Percentiles rank a stretch among this genome's conserved stretches.
phyloP scores from a whole-genome alignment of 257 asterid species.

The Ilex aquifolium region DNA sequence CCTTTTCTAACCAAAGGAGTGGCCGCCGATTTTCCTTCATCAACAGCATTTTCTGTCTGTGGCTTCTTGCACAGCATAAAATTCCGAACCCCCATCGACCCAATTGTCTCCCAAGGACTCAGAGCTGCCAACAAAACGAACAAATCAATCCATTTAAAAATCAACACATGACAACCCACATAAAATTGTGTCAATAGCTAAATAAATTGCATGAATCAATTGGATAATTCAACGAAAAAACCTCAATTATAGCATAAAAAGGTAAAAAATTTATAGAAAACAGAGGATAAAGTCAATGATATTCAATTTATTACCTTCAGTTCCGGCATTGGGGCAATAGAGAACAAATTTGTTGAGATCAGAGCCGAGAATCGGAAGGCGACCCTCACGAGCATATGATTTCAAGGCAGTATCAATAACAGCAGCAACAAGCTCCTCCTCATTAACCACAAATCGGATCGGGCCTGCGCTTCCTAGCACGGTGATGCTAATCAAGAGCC shows the following conservation, averaged over 20 bases:
- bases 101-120: constrained; percentile 82
- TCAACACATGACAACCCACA: not conserved
- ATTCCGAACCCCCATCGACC: constrained; percentile 71
- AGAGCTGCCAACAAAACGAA: constrained; percentile 40
- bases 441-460: constrained; percentile 76
- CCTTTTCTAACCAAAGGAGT: constrained; percentile 36
- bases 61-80: constrained; percentile 90
- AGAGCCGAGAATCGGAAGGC: constrained; percentile 81
- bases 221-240: no score
- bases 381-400: constrained; percentile 81
- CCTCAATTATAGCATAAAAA: not conserved
- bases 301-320: constrained; percentile 46
- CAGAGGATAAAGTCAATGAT: not conserved
- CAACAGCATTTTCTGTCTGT: constrained; percentile 22
- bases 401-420: constrained; percentile 80
- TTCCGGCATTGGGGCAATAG: constrained; percentile 60
- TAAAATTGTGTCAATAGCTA: not conserved
- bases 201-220: not conserved
- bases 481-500: constrained; percentile 66
- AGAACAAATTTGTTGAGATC: constrained; percentile 62
- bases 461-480: constrained; percentile 93
- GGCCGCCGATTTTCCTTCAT: constrained; percentile 23
- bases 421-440: constrained; percentile 61
- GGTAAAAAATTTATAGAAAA: not conserved
- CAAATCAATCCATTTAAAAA: not conserved